These are phyloP conservation scores for Cyberlindnera maritima DNA, from an alignment of 805 yeast genomes.

Conservation along the genomic window DNA sequence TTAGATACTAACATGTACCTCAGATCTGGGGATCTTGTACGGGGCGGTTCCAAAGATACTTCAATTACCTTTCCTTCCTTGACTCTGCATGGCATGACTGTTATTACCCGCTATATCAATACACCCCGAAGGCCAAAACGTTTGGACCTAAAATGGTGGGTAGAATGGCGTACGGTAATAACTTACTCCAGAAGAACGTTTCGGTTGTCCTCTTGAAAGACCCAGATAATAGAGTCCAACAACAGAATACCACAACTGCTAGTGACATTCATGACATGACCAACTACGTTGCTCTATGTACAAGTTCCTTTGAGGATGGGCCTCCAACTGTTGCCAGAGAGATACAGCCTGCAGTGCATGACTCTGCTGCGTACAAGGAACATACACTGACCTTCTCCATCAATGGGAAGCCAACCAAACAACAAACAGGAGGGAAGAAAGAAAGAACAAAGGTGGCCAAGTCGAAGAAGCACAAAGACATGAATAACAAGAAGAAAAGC, in stretches of 20 bases:
- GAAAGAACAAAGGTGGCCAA: too few species aligned
- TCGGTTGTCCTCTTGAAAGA: neutral
- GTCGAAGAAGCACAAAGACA: too few species aligned
- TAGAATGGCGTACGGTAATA: neutral
- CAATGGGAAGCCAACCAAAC: neutral
- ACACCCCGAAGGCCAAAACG: slow-evolving; percentile 9
- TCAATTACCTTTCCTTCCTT: slow-evolving; percentile 13
- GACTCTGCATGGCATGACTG: slow-evolving; percentile 20
- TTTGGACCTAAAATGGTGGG: neutral
- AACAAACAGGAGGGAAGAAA: neutral
- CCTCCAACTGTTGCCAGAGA: neutral
- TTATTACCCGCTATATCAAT: slow-evolving; percentile 15
- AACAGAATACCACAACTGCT: neutral
- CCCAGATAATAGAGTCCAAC: neutral
- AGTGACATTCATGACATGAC: slow-evolving; percentile 3
- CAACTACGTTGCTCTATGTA: slow-evolving; percentile 1
- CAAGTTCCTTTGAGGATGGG: neutral
- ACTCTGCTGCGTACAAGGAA: slow-evolving; percentile 1
- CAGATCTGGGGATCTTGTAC: slow-evolving; percentile 9
- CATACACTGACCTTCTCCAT: slow-evolving; percentile 5
- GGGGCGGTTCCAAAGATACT: slow-evolving; percentile 8
- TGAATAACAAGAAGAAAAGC: too few species aligned
- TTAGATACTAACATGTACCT: neutral
- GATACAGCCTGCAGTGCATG: neutral
- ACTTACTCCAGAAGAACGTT: neutral